phyloP scores from a whole-genome alignment of 2,329 filamentous ascomycete species.

The Monilinia aucupariae region DNA sequence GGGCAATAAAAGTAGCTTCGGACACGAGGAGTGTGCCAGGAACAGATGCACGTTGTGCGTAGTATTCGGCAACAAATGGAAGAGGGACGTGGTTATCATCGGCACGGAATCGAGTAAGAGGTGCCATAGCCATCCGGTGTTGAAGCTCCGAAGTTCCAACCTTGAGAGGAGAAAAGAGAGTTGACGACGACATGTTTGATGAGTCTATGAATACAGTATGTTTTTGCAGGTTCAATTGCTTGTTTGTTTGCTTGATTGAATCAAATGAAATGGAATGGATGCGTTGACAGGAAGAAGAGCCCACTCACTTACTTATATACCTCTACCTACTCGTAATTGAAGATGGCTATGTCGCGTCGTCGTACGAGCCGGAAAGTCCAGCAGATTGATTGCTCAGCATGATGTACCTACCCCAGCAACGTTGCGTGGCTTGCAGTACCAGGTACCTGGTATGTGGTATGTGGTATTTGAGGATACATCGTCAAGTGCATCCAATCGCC shows the following conservation, averaged over 20 bases:
- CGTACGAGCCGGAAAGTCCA: neutral
- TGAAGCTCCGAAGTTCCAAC: conserved; percentile 39
- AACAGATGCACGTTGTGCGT: conserved; percentile 45
- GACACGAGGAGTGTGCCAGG: conserved; percentile 51
- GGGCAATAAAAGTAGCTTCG: conserved; percentile 47
- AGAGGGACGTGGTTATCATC: conserved; percentile 44
- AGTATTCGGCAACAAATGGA: conserved; percentile 45
- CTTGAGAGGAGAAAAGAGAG: conserved; percentile 42
- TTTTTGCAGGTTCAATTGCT: neutral
- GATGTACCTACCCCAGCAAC: neutral
- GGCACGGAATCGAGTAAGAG: conserved; percentile 50
- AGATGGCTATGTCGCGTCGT: neutral
- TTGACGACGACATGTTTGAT: conserved; percentile 21
- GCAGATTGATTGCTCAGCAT: neutral
- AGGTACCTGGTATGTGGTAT: neutral
- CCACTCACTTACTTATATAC: conserved; percentile 1
- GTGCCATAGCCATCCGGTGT: conserved; percentile 49
- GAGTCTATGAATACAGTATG: neutral
- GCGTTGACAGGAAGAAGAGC: neutral
- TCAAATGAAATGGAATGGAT: neutral
- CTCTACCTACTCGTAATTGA: neutral
- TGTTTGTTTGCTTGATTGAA: neutral
- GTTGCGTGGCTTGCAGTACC: neutral
- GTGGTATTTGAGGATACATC: no score
- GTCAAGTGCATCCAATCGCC: no score